These are phyloP conservation scores for Gigaspora rosea DNA, from an alignment of 192 early-diverging fungal species.

Conservation along the genomic window DNA sequence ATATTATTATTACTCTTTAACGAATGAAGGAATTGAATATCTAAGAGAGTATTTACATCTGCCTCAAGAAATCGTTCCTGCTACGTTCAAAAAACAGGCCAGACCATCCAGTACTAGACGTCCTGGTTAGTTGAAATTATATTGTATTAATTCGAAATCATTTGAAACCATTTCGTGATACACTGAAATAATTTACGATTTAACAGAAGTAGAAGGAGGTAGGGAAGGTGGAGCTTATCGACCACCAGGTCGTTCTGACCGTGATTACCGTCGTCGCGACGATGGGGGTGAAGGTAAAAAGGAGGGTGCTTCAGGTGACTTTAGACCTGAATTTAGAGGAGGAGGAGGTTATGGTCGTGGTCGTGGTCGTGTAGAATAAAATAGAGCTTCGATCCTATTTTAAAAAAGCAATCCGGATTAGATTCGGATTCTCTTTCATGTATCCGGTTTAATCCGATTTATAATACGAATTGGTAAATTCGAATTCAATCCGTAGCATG, in stretches of 20 bases:
- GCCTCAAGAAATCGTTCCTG: conserved; percentile 94
- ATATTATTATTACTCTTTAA: conserved; percentile 99
- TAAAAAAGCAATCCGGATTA: too few relatives aligned
- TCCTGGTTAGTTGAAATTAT: conserved; percentile 52
- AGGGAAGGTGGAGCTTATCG: conserved; percentile 57
- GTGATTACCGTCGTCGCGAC: conserved; percentile 85
- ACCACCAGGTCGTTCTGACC: conserved; percentile 67
- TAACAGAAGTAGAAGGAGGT: conserved; percentile 54
- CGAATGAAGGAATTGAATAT: conserved; percentile 97
- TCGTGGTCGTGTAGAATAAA: background rate
- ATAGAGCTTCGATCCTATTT: too few relatives aligned
- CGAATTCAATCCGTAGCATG: too few relatives aligned
- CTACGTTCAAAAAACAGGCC: conserved; percentile 94
- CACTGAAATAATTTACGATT: background rate
- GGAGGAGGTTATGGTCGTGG: conserved; percentile 53
- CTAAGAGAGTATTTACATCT: conserved; percentile 97
- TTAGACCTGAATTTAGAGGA: conserved; percentile 97
- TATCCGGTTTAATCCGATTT: too few relatives aligned
- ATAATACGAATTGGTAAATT: too few relatives aligned
- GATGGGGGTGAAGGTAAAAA: conserved; percentile 64
- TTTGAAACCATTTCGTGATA: background rate
- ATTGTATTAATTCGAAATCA: background rate
- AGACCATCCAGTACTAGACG: conserved; percentile 74
- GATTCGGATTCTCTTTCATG: too few relatives aligned
- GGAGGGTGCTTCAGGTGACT: conserved; percentile 92